Evolutionary conservation across 805 yeast genomes (phyloP), one percentile per base, ranked within the genome.

Genomic region (Lipomyces starkeyi): DNA sequence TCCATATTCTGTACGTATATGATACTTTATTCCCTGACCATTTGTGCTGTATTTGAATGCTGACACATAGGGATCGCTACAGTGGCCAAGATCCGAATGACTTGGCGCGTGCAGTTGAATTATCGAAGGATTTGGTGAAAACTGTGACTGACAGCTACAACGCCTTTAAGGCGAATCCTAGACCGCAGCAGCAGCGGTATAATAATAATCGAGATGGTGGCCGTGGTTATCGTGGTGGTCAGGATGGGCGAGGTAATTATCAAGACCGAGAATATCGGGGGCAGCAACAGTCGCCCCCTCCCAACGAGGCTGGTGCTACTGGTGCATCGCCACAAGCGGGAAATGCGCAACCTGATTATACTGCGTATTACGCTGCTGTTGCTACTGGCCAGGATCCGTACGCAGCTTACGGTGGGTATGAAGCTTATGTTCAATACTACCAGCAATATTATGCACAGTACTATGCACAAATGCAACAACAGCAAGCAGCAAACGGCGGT

Each of bases 71-170:
- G 32, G 17, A 2, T 4, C n/a, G n/a, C n/a, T 43, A 3, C 40
- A 69, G 63, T 43, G 79, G 78, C 7, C 73, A 67, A 3, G 73
- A 71, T 27, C 65, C 67, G 32, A 74, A 70, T 14, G 58, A 49
- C 2, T 69, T 78, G 4, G 70, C 58, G 29, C 59, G 69, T 20
- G 80, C 79, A 20, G 73, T 68, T 40, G 74, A 66, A 43, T 58
- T 73, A 70, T 71, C 76, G 60, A 54, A 58, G 20, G 80, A 77
- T 69, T 63, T 77, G 49, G 64, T 77, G 29, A 52, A 74, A 7
- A 66, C 77, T 5, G 74, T 77, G 7, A 64, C 67, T n/a, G 76
- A 74, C 34, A 72, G 73, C 56, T 62, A 69, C 25, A 66, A 68
- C 32, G 67, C 64, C 13, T 71, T 68, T 58, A 61, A 56, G 27